These are phyloP conservation scores for Trichosporon sp. DNA, from an alignment of 1,284 basidiomycete genomes.

Conservation along the genomic window DNA sequence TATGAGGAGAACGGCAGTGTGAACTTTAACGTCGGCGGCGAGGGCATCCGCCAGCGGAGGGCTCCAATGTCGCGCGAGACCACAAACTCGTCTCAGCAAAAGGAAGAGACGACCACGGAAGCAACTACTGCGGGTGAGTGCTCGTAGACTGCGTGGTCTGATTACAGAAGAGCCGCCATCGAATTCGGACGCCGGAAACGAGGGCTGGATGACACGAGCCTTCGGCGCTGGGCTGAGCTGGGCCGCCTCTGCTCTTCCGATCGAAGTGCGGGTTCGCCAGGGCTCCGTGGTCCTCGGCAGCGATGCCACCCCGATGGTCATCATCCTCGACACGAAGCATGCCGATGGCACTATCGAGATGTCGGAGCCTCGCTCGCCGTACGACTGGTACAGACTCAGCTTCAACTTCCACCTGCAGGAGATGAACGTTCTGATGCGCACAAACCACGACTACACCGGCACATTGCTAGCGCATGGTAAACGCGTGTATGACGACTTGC, in stretches of 20 bases:
- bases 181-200: neutral
- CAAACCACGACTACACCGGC: constrained; percentile 69
- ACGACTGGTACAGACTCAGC: constrained; percentile 74
- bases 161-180: neutral
- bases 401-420: constrained; percentile 66
- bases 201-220: constrained; percentile 2
- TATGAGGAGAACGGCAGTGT: constrained; percentile 24
- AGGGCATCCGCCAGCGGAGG: constrained; percentile 9
- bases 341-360: constrained; percentile 73
- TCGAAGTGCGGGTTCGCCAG: constrained; percentile 67
- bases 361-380: constrained; percentile 66
- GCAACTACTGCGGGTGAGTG: neutral
- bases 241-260: constrained; percentile 57
- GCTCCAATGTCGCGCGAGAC: neutral
- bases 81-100: neutral
- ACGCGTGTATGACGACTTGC: constrained; percentile 59
- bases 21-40: neutral
- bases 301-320: constrained; percentile 69
- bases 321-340: constrained; percentile 70
- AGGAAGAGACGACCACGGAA: neutral
- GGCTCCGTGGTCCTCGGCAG: constrained; percentile 79
- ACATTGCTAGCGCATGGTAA: constrained; percentile 64
- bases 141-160: neutral
- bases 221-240: constrained; percentile 29
- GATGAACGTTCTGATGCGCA: constrained; percentile 62